Evolutionary conservation across 2,329 filamentous ascomycete species (phyloP), one percentile per base, ranked within the genome.

Genomic region (Clarireedia monteithiana): DNA sequence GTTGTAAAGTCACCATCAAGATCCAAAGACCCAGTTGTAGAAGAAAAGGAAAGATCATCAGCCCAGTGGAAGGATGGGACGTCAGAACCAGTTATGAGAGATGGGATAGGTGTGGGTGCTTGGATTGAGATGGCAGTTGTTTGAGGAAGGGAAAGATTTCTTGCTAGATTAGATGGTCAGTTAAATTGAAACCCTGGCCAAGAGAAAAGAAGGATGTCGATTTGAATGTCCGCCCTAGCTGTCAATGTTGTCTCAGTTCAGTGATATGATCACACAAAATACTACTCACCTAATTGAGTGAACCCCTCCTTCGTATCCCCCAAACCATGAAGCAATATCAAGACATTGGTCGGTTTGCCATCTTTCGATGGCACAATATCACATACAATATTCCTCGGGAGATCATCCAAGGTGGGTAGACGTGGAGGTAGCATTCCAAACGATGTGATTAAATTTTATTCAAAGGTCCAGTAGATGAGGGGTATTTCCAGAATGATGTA

Each of bases 311-410:
- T 74, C 12, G 77, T 82, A 68, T 88, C 85, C 49, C 85, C 85
- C 17, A 88, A 75, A 58, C 85, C 84, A 67, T 88, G 85, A 4
- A 88, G 77, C 36, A 88, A 78, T 64, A 88, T 71, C 45, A 88
- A 77, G 60, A 86, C 71, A 67, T 87, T 88, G 23, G 79, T 70
- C 4, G 72, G 68, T 20, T 75, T 71, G 54, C 72, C 52, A 53
- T 56, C 66, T 57, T 59, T 65, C 47, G 64, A 67, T 50, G 62
- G 70, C 59, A 66, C 61, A 30, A 71, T 66, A 50, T 60, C 62
- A 48, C 63, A 70, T 62, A 51, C 69, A 59, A 64, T 70, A 70
- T 67, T 76, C 14, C 72, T 57, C 12, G 78, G 74, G 60, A 81
- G 79, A 66, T 80, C 75, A 53, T 72, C 65, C 40, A 64, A 63